Base-by-base conservation (phyloP, 441 rosid genomes). In the Rhodomyrtus psidioides region DNA sequence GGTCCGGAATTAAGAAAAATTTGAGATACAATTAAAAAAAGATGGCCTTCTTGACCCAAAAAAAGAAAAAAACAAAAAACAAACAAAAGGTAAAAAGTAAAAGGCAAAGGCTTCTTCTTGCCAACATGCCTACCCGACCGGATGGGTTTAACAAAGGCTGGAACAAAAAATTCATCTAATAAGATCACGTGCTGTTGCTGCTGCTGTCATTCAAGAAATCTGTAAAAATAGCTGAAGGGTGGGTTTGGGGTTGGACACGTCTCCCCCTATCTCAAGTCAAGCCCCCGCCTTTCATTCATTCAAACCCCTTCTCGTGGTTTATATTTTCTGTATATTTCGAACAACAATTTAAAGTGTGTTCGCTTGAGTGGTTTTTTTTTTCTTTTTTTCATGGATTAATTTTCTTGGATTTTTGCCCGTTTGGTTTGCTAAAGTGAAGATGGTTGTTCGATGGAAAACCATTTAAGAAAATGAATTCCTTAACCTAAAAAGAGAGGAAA, bases 401-500 rank as follows among this genome's bases (percentile, higher is more conserved):
- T 17, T 62, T 23, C 6, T 34, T 34, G 4, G 19, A 19, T 34
- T 65, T 65, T 65, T 5, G 34, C 0, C 1, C 4, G 23, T 15
- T 60, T 28, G 3, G 2, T 28, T 60, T 28, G 8, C 12, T 17
- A 4, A n/a, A n/a, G n/a, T n/a, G n/a, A 0, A 28, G 23, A 60
- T 28, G 34, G 16, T 28, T 15, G 16, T 10, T 60, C 23, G 16
- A 60, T 1, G 4, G 12, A n/a, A n/a, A n/a, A n/a, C n/a, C n/a
- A n/a, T 1, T 62, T 28, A 62, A 39, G 75, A 62, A 1, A 17
- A 62, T 62, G 12, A 30, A 62, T 30, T 28, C 12, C 16, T 7
- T 28, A 17, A 62, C 42, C 2, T 17, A 0, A 28, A 28, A 30
- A 0, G 6, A 0, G 12, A 17, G 23, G 30, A 62, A 28, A 30